These are phyloP conservation scores for Adansonia rubrostipa DNA, from an alignment of 441 rosid genomes.

Conservation along the genomic window DNA sequence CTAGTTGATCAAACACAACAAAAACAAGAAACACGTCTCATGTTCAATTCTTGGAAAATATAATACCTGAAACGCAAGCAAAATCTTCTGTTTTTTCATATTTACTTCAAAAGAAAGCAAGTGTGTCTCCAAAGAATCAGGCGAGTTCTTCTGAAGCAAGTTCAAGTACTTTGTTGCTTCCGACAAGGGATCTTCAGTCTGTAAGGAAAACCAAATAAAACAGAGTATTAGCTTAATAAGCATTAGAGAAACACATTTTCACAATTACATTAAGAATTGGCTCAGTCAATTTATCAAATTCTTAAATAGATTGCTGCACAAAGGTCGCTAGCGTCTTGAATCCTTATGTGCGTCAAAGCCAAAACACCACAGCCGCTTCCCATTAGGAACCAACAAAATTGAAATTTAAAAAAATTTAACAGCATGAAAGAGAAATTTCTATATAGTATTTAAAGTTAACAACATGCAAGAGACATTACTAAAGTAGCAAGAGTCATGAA, in stretches of 20 bases:
- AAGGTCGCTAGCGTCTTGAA: not conserved
- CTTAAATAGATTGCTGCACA: not conserved
- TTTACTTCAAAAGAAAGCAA: slow-evolving; percentile 93
- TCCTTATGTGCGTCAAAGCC: not conserved
- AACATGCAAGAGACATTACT: not conserved
- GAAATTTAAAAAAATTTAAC: not conserved
- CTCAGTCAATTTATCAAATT: not conserved
- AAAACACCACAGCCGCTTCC: not conserved
- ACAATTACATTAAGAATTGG: not conserved
- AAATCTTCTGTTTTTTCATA: slow-evolving; percentile 39
- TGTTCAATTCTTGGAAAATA: not conserved
- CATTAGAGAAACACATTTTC: not conserved
- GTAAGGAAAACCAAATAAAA: slow-evolving; percentile 19
- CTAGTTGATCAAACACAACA: not conserved
- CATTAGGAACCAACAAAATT: not conserved
- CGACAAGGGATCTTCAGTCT: slow-evolving; percentile 89
- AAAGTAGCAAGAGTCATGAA: not conserved
- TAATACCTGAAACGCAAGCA: slow-evolving; percentile 86
- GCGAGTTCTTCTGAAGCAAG: slow-evolving; percentile 87
- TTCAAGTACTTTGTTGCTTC: slow-evolving; percentile 96
- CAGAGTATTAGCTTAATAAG: slow-evolving; percentile 27
- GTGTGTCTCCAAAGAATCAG: slow-evolving; percentile 87
- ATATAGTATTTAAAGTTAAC: not conserved
- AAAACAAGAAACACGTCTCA: not conserved
- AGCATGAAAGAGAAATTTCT: too few species aligned